Conservation (phyloP, 371 early-diverging fungal species). For the Capillidium rhysosporum region DNA sequence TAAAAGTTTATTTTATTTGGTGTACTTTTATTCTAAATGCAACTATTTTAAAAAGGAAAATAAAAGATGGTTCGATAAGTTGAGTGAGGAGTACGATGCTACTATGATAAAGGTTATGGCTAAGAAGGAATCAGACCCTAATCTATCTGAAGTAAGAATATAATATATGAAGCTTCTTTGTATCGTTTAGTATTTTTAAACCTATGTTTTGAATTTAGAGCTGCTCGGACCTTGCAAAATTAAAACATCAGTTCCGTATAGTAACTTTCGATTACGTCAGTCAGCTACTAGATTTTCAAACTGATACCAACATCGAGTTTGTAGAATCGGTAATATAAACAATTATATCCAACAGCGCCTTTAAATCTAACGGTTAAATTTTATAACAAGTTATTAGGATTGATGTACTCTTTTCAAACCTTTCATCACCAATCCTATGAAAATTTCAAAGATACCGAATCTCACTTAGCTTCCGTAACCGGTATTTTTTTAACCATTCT, state of each 20-base stretch:
- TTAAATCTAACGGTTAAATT: background rate
- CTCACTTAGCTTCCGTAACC: background rate
- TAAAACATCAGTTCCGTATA: conserved; percentile 32
- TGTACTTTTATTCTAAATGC: too few relatives aligned
- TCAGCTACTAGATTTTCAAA: conserved; percentile 39
- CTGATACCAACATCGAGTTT: conserved; percentile 46
- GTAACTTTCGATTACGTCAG: conserved; percentile 42
- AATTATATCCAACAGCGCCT: too few relatives aligned
- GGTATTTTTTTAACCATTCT: conserved; percentile 6
- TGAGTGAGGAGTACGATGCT: conserved; percentile 41
- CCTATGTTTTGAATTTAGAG: background rate
- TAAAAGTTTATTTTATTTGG: too few relatives aligned
- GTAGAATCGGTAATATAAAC: conserved; percentile 52
- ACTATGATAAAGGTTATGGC: conserved; percentile 33
- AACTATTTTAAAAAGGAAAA: conserved; percentile 19
- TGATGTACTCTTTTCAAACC: conserved; percentile 2
- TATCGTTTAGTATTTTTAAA: too few relatives aligned
- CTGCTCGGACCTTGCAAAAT: conserved; percentile 24
- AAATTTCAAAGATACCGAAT: conserved; percentile 2
- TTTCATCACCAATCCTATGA: conserved; percentile 7
- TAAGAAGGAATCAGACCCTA: conserved; percentile 33
- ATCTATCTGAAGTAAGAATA: conserved; percentile 25
- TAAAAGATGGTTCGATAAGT: conserved; percentile 34
- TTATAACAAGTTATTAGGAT: background rate
- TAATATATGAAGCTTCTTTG: too few relatives aligned